These are phyloP conservation scores for Lactifluus volemus DNA, from an alignment of 768 basidiomycete species.

Conservation along the genomic window DNA sequence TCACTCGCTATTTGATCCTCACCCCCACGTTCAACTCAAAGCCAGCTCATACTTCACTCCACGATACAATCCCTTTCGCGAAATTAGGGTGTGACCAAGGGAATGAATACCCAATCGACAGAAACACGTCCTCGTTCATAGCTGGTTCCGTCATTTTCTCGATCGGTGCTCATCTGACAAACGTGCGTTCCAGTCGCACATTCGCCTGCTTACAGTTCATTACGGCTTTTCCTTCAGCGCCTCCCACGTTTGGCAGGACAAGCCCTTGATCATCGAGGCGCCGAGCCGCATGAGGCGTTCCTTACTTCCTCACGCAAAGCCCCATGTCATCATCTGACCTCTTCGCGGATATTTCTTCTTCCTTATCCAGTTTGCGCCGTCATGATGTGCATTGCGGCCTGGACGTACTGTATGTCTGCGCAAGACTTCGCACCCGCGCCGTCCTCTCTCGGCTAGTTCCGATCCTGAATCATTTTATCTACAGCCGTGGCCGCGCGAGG, in stretches of 20 bases:
- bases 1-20: not conserved
- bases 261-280: not conserved
- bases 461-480: not conserved
- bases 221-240: constrained; percentile 10
- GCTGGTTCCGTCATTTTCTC: constrained; percentile 12
- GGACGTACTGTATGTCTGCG: not conserved
- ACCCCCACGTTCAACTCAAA: not conserved
- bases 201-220: constrained; percentile 5
- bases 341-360: not conserved
- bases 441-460: not conserved
- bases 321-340: constrained; percentile 2
- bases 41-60: not conserved
- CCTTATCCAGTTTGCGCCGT: not conserved
- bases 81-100: not conserved
- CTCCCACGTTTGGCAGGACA: constrained; percentile 5
- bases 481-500: not conserved
- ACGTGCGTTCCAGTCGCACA: constrained; percentile 3
- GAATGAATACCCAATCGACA: constrained; percentile 1
- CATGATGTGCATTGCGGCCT: not conserved
- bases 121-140: not conserved
- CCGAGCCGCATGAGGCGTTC: constrained; percentile 1
- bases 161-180: constrained; percentile 7
- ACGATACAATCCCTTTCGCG: not conserved
- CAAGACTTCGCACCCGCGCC: not conserved
- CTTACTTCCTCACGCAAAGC: constrained; percentile 1